These are phyloP conservation scores for Colletotrichum sublineola DNA, from an alignment of 2,329 filamentous ascomycete species.

Conservation along the genomic window DNA sequence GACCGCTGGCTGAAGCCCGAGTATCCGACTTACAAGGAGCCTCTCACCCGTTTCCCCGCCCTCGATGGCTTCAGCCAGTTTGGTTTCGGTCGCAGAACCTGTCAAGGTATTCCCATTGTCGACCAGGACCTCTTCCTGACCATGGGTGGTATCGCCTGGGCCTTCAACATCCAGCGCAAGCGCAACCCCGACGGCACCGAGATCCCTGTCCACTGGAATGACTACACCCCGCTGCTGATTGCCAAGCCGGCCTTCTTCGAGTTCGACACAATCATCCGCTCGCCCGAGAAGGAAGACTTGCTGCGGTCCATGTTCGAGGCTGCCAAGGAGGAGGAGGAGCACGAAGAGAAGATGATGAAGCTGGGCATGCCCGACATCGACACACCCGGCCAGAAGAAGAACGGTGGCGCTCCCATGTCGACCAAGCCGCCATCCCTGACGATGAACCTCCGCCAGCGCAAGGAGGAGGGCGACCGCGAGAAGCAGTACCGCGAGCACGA, in stretches of 20 bases:
- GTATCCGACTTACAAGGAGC: conserved; percentile 58
- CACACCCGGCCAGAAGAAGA: conserved; percentile 31
- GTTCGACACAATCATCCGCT: conserved; percentile 53
- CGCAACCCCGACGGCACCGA: conserved; percentile 45
- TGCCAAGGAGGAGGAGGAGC: conserved; percentile 49
- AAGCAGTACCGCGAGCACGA: conserved; percentile 39
- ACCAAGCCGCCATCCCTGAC: conserved; percentile 28
- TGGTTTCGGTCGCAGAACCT: conserved; percentile 67
- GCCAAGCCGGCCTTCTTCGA: conserved; percentile 58
- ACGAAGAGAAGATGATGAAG: conserved; percentile 47
- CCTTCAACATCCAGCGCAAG: conserved; percentile 52
- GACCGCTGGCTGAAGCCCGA: conserved; percentile 54
- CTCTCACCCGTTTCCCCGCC: conserved; percentile 55
- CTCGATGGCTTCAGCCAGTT: conserved; percentile 61
- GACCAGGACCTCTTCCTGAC: conserved; percentile 58
- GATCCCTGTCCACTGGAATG: conserved; percentile 58
- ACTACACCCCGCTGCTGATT: conserved; percentile 58
- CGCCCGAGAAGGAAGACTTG: conserved; percentile 43
- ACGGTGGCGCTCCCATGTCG: not conserved
- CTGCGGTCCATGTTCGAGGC: conserved; percentile 54
- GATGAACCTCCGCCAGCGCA: conserved; percentile 33
- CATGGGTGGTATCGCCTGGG: conserved; percentile 57
- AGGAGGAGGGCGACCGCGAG: conserved; percentile 36
- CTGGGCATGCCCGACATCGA: conserved; percentile 40
- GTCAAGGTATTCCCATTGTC: conserved; percentile 58